Evolutionary conservation across 2,329 filamentous ascomycete genomes (phyloP), one percentile per base, ranked within the genome.

Genomic region (Dothidotthia symphoricarpi): DNA sequence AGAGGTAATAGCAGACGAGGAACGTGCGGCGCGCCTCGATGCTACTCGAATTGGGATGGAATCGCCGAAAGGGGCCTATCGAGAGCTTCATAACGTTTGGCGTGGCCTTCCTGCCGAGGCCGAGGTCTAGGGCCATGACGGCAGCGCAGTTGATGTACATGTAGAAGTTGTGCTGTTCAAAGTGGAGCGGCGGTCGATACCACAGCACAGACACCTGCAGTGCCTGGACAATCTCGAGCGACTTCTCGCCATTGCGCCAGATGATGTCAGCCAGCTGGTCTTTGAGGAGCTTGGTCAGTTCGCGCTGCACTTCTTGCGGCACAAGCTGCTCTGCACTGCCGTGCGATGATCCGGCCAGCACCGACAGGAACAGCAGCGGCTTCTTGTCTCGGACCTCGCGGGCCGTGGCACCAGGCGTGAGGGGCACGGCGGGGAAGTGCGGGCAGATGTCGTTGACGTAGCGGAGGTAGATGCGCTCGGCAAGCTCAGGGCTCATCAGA

Each of bases 131-230:
- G 16, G 84, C 85, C 82, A 95, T 87, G 52, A 88, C 78, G 31
- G 83, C 83, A 2, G 86, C 85, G 58, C 88, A 81, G 62, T 95
- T 87, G 30, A 88, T 81, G 49, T 93, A 77, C 69, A 91, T 86
- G 68, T 93, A 95, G 63, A 93, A 94, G 61, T 93, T 93, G 57
- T 91, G 80, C 67, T 93, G 85, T 57, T 94, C 87, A 42, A 86
- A 86, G 53, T 86, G 78, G 50, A 91, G 83, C 0, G 88, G 88
- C 12, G 88, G 87, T 63, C 82, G 82, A 63, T 95, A 94, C 86
- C 88, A 95, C 14, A 89, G 77, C n/a, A 83, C 81, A 6, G 81
- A 75, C 3, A 95, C 72, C 41, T 87, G 77, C 27, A 95, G 70
- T 2, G 86, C 80, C 67, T 95, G 89, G 7, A 94, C 80, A 6